Base-by-base conservation (phyloP, 2,329 filamentous ascomycete species). In the Daldinia eschscholtzii region DNA sequence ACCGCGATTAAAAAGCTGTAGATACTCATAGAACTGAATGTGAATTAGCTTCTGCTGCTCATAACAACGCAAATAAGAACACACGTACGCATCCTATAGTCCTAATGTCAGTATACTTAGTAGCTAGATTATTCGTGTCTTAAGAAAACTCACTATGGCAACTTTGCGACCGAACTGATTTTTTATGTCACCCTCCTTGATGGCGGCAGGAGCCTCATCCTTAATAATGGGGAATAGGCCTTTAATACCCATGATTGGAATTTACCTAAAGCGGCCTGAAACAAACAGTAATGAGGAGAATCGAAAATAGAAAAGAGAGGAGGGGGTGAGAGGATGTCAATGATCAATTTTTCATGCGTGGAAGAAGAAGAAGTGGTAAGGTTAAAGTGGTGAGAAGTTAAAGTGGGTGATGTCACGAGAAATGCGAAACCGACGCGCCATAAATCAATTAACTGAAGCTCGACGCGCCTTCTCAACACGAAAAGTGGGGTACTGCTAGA, bases 1-100 rank as follows among this genome's bases (percentile, higher is more conserved):
- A 99, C 96, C 57, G 96, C 96, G 79, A 99, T 96, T 68, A 99
- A 89, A 85, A 99, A 99, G 81, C 93, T 97, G 87, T 99, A 99
- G 77, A 99, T 94, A 82, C 93, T 97, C 96, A 99, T 99, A 55
- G 96, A 99, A 52, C 91, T 93, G 76, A 66, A 60, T 30, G 62
- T 37, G 35, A 26, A 42, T 57, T 63, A 64, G 66, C 68, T 46
- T 71, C 53, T 66, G 57, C 26, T 28, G 7, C 6, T 33, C 20
- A 5, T 10, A 41, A 56, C 9, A 6, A 13, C 7, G 7, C 13
- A 18, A 60, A 72, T 55, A 75, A 5, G 28, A 4, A 33, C 46
- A 18, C n/a, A 72, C 81, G 65, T 84, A 88, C 85, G 87, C 87
- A 84, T 89, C 87, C 87, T 89, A 60, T 67, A n/a, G 68, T 33